Percentiles rank a stretch among this genome's conserved stretches.
phyloP scores from a whole-genome alignment of 108 stramenopile species.

The Aureococcus anophagefferens region DNA sequence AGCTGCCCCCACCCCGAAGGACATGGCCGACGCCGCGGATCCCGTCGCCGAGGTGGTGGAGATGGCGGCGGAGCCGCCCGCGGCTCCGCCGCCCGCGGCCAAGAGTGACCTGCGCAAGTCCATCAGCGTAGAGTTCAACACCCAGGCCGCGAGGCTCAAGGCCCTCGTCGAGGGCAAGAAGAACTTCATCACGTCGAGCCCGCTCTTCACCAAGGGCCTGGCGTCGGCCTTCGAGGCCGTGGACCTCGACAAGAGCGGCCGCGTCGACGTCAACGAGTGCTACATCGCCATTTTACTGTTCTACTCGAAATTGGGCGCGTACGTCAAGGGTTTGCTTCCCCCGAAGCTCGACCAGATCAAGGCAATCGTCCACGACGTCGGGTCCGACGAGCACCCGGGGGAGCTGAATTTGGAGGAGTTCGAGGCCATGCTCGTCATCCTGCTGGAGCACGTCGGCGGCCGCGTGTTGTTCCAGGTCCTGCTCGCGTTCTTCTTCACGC shows the following conservation, averaged over 20 bases:
- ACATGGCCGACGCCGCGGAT: too few relatives aligned
- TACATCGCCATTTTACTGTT: not conserved
- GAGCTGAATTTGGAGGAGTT: not conserved
- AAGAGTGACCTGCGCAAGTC: too few relatives aligned
- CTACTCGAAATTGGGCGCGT: too few relatives aligned
- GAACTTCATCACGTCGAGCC: constrained; percentile 8
- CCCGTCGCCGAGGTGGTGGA: too few relatives aligned
- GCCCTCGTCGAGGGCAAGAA: constrained; percentile 12
- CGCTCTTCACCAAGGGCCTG: not conserved
- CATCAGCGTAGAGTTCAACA: too few relatives aligned
- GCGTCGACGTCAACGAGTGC: not conserved
- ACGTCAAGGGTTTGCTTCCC: not conserved
- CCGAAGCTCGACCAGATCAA: not conserved
- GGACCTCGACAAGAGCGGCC: not conserved
- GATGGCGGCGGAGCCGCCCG: too few relatives aligned
- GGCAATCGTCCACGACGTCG: constrained; percentile 8
- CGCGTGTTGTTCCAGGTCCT: constrained; percentile 1
- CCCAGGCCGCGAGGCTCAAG: not conserved
- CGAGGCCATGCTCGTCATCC: not conserved
- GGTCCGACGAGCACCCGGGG: not conserved
- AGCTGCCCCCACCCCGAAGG: too few relatives aligned
- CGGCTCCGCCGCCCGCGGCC: too few relatives aligned
- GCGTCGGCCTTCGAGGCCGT: not conserved
- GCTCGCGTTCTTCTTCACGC: not conserved
- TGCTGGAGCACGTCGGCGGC: not conserved